phyloP scores from a whole-genome alignment of 2,329 filamentous ascomycete genomes.

The Venturia pyrina region DNA sequence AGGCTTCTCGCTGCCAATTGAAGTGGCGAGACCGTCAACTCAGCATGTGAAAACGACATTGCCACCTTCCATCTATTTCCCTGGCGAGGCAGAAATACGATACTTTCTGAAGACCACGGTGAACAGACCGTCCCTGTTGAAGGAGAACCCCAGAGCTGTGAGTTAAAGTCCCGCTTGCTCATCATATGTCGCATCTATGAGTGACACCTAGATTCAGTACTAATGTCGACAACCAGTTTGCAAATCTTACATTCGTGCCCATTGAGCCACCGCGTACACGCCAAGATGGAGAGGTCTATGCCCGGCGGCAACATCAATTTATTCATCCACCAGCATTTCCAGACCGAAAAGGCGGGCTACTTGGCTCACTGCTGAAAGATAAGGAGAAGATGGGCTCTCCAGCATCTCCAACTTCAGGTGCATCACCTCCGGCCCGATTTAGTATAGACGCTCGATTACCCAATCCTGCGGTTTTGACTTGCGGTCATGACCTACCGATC shows the following conservation, averaged over 20 bases:
- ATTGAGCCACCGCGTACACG: slow-evolving; percentile 76
- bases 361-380: not conserved
- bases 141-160: slow-evolving; percentile 67
- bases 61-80: slow-evolving; percentile 83
- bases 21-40: slow-evolving; percentile 35
- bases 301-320: slow-evolving; percentile 60
- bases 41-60: slow-evolving; percentile 75
- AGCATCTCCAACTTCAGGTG: slow-evolving; percentile 16
- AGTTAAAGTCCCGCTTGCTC: not conserved
- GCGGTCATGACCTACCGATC: slow-evolving; percentile 75
- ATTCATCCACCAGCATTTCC: slow-evolving; percentile 14
- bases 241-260: slow-evolving; percentile 71
- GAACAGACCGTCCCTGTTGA: slow-evolving; percentile 76
- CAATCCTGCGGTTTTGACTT: slow-evolving; percentile 78
- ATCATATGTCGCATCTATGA: not conserved
- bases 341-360: slow-evolving; percentile 6
- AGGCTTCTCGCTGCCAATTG: slow-evolving; percentile 30
- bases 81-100: slow-evolving; percentile 76
- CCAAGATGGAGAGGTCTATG: slow-evolving; percentile 71
- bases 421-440: slow-evolving; percentile 42
- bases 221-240: slow-evolving; percentile 12
- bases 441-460: slow-evolving; percentile 78
- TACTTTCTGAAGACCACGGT: slow-evolving; percentile 97
- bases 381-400: slow-evolving; percentile 9
- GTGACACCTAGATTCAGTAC: not conserved